Conservation (phyloP, 1,139 yeast species). For the Ashbya aceris region DNA sequence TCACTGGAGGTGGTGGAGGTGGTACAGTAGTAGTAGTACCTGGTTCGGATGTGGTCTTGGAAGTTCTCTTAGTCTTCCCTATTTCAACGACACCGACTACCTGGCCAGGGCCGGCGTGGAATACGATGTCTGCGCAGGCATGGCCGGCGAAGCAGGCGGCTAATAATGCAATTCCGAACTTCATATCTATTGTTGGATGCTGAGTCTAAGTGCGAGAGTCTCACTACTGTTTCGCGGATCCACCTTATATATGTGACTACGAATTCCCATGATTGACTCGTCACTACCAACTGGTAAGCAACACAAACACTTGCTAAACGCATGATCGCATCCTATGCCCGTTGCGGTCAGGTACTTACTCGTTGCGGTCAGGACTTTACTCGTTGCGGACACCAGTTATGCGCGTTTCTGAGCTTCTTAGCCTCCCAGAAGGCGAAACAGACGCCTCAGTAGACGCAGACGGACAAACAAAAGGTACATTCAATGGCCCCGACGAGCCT, state of each 20-base stretch:
- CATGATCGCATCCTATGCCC: neutral
- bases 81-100: too few species aligned
- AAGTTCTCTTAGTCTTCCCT: too few species aligned
- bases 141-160: neutral
- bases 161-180: neutral
- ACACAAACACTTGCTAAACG: neutral
- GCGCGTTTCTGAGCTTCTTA: too few species aligned
- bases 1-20: neutral
- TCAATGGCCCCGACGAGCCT: neutral
- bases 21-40: too few species aligned
- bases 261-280: neutral
- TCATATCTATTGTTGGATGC: neutral
- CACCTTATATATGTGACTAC: neutral
- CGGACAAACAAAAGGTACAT: neutral
- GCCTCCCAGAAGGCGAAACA: too few species aligned
- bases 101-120: too few species aligned
- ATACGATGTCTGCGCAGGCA: neutral
- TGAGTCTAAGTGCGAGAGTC: neutral
- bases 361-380: too few species aligned
- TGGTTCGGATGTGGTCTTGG: too few species aligned
- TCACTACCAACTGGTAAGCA: neutral
- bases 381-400: neutral
- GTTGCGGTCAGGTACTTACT: neutral
- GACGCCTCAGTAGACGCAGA: too few species aligned
- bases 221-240: too few species aligned